Percentiles rank a stretch among this genome's conserved stretches.
phyloP scores from a whole-genome alignment of 768 basidiomycete species.

The Boletus coccyginus region DNA sequence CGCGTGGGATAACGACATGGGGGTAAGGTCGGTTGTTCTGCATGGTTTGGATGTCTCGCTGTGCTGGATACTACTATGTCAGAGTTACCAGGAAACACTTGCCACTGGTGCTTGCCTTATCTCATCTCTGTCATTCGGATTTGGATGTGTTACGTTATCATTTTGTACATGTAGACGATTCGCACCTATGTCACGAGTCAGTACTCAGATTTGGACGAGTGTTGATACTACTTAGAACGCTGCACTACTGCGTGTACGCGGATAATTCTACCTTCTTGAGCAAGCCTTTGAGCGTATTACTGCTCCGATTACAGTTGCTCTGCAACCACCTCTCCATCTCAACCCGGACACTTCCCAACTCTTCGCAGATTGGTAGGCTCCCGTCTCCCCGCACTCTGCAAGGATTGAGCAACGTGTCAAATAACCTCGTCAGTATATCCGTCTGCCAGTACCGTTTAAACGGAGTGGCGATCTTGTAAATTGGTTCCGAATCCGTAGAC shows the following conservation, averaged over 20 bases:
- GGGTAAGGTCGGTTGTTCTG: constrained; percentile 34
- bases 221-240: too few species aligned
- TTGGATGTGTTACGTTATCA: constrained; percentile 23
- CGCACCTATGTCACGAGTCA: too few species aligned
- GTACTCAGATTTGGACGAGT: too few species aligned
- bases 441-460: constrained; percentile 95
- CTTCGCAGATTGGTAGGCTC: constrained; percentile 67
- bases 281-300: constrained; percentile 74
- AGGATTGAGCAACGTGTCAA: constrained; percentile 87
- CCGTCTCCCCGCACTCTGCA: constrained; percentile 52
- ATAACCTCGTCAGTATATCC: constrained; percentile 79
- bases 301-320: constrained; percentile 82
- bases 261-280: constrained; percentile 79
- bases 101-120: constrained; percentile 10
- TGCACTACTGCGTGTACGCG: constrained; percentile 28
- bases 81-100: not conserved
- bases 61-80: not conserved
- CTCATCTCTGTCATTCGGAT: constrained; percentile 19
- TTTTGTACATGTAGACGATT: too few species aligned
- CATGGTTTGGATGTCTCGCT: constrained; percentile 16
- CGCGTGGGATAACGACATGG: constrained; percentile 38
- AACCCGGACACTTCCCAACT: constrained; percentile 57
- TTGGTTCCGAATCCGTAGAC: constrained; percentile 30
- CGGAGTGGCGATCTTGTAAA: constrained; percentile 69
- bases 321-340: constrained; percentile 91